These are phyloP conservation scores for Zygoascus sp. DNA, from an alignment of 1,139 yeast genomes.

Conservation along the genomic window DNA sequence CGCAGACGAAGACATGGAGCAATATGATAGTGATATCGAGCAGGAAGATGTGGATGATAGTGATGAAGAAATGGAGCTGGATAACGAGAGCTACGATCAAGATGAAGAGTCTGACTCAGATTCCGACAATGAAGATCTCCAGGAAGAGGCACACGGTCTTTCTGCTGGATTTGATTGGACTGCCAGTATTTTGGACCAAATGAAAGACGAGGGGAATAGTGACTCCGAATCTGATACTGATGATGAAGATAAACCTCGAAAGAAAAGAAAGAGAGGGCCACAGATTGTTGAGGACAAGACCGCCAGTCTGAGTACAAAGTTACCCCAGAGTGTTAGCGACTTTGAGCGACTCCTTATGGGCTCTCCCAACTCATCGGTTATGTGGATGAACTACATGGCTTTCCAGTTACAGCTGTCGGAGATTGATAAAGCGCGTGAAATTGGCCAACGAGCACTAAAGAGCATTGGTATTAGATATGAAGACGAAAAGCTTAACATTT, in stretches of 20 bases:
- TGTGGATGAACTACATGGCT: conserved; percentile 99
- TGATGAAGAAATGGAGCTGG: conserved; percentile 32
- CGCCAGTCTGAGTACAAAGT: conserved; percentile 72
- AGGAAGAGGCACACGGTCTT: conserved; percentile 45
- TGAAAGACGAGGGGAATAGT: conserved; percentile 46
- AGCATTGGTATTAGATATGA: conserved; percentile 90
- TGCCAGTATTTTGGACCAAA: conserved; percentile 79
- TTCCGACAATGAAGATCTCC: conserved; percentile 31
- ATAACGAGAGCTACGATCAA: conserved; percentile 20
- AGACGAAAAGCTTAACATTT: conserved; percentile 84
- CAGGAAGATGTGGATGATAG: conserved; percentile 32
- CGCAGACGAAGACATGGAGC: conserved; percentile 34
- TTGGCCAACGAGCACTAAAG: conserved; percentile 87
- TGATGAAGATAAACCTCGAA: conserved; percentile 34
- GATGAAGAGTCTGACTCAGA: conserved; percentile 33
- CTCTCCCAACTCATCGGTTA: conserved; percentile 85
- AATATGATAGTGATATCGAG: conserved; percentile 31
- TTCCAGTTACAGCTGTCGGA: conserved; percentile 94
- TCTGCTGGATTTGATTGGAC: conserved; percentile 94
- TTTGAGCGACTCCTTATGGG: conserved; percentile 89
- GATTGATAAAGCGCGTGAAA: conserved; percentile 87
- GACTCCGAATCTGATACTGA: conserved; percentile 36
- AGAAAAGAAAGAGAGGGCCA: conserved; percentile 41
- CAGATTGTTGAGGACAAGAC: conserved; percentile 70
- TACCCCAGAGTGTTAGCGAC: conserved; percentile 88